Evolutionary conservation across 2,329 filamentous ascomycete genomes (phyloP).

Genomic region (Onygenales sp.): DNA sequence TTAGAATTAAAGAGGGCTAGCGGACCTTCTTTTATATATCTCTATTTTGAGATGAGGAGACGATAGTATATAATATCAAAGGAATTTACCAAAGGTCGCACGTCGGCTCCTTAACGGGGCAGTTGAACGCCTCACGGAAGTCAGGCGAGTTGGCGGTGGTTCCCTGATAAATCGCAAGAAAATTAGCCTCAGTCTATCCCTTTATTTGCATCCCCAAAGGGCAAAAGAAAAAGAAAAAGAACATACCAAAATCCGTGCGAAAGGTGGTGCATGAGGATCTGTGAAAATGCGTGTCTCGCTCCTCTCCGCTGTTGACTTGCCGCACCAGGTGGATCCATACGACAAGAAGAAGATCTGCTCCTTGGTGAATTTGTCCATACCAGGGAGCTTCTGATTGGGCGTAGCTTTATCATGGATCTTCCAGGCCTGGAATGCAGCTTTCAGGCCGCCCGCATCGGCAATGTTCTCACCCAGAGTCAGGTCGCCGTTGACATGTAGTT

Average conservation of each 20-base stretch:
- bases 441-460: conserved; percentile 59
- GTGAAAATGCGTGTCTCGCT: conserved; percentile 50
- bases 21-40: too few species aligned
- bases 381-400: conserved; percentile 48
- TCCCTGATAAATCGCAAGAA: conserved; percentile 28
- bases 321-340: conserved; percentile 58
- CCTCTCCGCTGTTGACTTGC: conserved; percentile 50
- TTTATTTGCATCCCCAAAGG: too few species aligned
- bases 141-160: conserved; percentile 58
- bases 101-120: conserved; percentile 53
- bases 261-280: conserved; percentile 44
- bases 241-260: background rate
- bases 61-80: background rate
- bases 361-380: conserved; percentile 52
- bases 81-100: conserved; percentile 58
- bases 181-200: too few species aligned
- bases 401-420: conserved; percentile 45
- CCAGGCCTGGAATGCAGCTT: conserved; percentile 57
- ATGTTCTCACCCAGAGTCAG: conserved; percentile 62
- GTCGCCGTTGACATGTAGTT: conserved; percentile 52
- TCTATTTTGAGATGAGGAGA: too few species aligned
- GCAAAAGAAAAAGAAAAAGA: background rate
- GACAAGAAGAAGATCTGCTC: conserved; percentile 63
- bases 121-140: conserved; percentile 60
- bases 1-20: too few species aligned